Evolutionary conservation across 371 early-diverging fungal species (phyloP).

Genomic region (Mucor irregularis): DNA sequence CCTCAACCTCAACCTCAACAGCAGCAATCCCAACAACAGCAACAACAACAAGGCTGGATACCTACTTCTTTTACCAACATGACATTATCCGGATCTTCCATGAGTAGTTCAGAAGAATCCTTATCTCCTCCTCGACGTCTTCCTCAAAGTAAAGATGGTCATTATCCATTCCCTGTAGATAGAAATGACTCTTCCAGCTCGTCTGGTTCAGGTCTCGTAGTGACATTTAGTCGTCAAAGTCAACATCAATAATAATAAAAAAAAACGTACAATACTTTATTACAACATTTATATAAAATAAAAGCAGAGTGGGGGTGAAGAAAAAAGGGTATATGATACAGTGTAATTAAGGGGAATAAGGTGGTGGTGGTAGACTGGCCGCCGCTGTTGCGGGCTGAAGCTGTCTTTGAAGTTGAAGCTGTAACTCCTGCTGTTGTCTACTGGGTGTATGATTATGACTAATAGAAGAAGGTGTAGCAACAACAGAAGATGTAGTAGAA

Average conservation of each 20-base stretch:
- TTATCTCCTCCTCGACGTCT: not conserved
- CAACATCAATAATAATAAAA: not conserved
- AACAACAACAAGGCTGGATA: not conserved
- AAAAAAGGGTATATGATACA: slow-evolving; percentile 1
- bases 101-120: not conserved
- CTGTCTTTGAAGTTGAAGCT: slow-evolving; percentile 18
- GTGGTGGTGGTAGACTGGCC: slow-evolving; percentile 12
- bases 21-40: not conserved
- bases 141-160: not conserved
- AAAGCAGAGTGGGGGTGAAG: not conserved
- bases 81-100: not conserved
- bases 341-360: slow-evolving; percentile 24
- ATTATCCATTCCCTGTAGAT: not conserved
- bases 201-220: slow-evolving; percentile 15
- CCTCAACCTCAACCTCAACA: not conserved
- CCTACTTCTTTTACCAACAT: slow-evolving; percentile 9
- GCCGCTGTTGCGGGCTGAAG: not conserved
- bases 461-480: too few species aligned
- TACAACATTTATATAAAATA: not conserved
- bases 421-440: slow-evolving; percentile 23
- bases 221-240: slow-evolving; percentile 8
- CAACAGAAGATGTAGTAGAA: not conserved
- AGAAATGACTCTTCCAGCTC: slow-evolving; percentile 14
- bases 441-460: slow-evolving; percentile 6
- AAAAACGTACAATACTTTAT: not conserved